Base-by-base conservation (phyloP, 257 asterid genomes). In the Ballota nigra region DNA sequence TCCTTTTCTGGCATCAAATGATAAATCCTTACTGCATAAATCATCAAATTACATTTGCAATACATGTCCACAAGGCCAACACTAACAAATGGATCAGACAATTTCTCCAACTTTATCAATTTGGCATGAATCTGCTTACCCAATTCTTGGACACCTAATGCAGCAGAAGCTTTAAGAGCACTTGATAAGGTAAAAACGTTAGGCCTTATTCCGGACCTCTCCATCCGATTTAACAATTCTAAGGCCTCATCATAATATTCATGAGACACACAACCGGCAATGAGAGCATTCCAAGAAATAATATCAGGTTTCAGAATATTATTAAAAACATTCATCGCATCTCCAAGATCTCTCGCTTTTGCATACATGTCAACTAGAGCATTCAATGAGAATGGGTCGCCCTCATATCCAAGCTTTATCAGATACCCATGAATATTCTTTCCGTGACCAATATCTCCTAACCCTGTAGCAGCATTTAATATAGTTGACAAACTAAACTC, bases 281-380 rank as follows among this genome's bases (percentile, higher is more conserved):
- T 87, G 24, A 87, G 70, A 68, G 95, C 83, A 82, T 90, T 90
- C 97, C 96, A 90, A 47, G 97, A 85, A 73, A 86, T 81, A 62
- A 85, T 82, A 81, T 90, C 96, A 2, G 86, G 89, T 67, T 74
- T 52, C 8, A 68, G 68, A 52, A 85, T 83, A 66, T 75, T 82
- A 59, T 71, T 52, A 22, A 86, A 88, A 77, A 78, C 97, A 26
- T 80, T 8, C 24, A 76, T 43, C 0, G 91, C 86, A 63, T 82
- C 89, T 74, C 80, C 73, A 68, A 88, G 86, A 66, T 69, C 66
- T 63, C 95, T 88, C 31, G 72, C 75, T 79, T 88, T 90, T 45
- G 95, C 86, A 71, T 88, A 88, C 92, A 90, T 90, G 73, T 90
- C 95, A 69, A 90, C 81, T 33, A 90, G 83, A 33, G 97, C 95